Evolutionary conservation across 129 eudicot species (phyloP), one percentile per base, ranked within the genome.

Genomic region (Centaurea solstitialis): DNA sequence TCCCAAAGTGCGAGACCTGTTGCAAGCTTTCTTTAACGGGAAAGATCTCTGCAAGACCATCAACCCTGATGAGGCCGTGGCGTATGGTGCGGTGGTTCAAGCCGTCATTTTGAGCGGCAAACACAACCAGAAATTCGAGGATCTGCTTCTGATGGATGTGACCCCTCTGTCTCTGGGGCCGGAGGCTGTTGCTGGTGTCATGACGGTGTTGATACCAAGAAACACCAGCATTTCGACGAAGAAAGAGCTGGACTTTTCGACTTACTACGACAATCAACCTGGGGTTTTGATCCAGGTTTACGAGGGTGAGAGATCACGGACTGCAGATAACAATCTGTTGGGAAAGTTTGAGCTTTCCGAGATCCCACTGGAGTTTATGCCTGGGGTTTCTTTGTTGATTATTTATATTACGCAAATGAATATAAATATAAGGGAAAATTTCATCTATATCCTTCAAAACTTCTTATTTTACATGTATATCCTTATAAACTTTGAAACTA

Each of bases 51-150:
- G 92, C 80, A 88, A 88, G 75, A 88, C 89, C 74, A 88, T 88
- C 37, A 88, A 88, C 71, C 93, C 90, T 10, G 93, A 89, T 22
- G 93, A 89, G 74, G 93, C 93, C 1, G 93, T 89, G 20, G 93
- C 90, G 3, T 89, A 89, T 62, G 93, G 93, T 64, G 93, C 93
- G 2, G 88, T 90, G 13, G 93, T 89, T 11, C 91, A 87, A 78
- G 91, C 91, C 8, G 91, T 88, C 3, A 87, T 87, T 50, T 21
- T 87, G 77, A 84, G 88, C 17, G 91, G 91, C 0, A 88, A 87
- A 61, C 86, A 88, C 2, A 87, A 87, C 62, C 80, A 87, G 59
- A 85, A 87, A 62, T 88, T 87, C 40, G 88, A 84, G 22, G 88
- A 87, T 24, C 59, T 85, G 80, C 61, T 87, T 39, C 75, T 87